These are phyloP conservation scores for Sporothrix humicola DNA, from an alignment of 2,329 filamentous ascomycete species.

Conservation along the genomic window DNA sequence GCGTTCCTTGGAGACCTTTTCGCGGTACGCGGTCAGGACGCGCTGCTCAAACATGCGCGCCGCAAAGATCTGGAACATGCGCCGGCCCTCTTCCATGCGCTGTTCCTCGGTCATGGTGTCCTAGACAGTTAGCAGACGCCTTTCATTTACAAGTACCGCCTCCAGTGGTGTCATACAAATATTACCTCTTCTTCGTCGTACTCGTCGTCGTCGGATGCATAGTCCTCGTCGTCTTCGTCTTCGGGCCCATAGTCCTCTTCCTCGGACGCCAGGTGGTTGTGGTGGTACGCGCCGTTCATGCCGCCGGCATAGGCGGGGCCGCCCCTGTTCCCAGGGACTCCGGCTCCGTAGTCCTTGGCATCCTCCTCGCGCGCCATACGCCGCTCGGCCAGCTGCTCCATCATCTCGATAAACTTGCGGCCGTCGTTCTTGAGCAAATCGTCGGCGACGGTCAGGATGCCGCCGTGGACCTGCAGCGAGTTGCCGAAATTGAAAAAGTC, in stretches of 20 bases:
- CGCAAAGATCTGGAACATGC: conserved; percentile 99
- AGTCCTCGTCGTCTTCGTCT: conserved; percentile 64
- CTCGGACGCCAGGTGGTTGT: conserved; percentile 71
- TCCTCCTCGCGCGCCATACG: conserved; percentile 97
- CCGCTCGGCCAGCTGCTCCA: conserved; percentile 97
- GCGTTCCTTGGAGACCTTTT: conserved; percentile 92
- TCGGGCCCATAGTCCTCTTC: conserved; percentile 55
- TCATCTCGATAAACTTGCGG: conserved; percentile 99
- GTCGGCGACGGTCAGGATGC: conserved; percentile 97
- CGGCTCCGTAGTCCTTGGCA: conserved; percentile 66
- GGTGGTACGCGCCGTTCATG: conserved; percentile 68
- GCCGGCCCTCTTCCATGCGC: conserved; percentile 95
- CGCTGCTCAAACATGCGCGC: conserved; percentile 99
- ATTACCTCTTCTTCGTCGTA: conserved; percentile 79
- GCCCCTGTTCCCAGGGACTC: neutral
- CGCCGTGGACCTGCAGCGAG: conserved; percentile 94
- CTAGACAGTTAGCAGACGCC: conserved; percentile 52
- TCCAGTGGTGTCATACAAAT: conserved; percentile 1
- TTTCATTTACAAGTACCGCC: too few species aligned
- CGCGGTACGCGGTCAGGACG: conserved; percentile 94
- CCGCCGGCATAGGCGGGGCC: conserved; percentile 44
- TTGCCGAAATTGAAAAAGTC: conserved; percentile 99
- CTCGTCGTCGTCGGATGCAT: conserved; percentile 68
- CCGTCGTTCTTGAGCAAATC: conserved; percentile 98
- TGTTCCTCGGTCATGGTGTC: conserved; percentile 97